phyloP scores from a whole-genome alignment of 192 early-diverging fungal species.

The Martensiomyces pterosporus region DNA sequence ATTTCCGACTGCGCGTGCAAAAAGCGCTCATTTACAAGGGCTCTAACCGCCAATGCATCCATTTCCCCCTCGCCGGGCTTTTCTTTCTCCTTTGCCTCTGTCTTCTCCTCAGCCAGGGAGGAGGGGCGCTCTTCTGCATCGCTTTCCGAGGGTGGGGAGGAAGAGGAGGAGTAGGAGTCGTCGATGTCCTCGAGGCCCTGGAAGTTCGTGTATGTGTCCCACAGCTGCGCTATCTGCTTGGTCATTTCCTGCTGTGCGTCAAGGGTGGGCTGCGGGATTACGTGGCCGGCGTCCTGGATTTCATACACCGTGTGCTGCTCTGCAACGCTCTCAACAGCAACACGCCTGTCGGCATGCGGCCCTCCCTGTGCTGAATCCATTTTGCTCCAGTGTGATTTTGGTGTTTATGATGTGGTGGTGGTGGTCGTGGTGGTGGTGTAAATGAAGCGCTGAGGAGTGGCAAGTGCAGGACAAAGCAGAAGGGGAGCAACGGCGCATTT shows the following conservation, averaged over 20 bases:
- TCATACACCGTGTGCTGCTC: constrained; percentile 19
- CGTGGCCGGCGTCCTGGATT: constrained; percentile 15
- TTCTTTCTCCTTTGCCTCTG: neutral
- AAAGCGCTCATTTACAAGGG: constrained; percentile 33
- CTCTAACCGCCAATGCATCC: constrained; percentile 36
- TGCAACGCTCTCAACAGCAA: constrained; percentile 25
- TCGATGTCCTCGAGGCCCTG: constrained; percentile 20
- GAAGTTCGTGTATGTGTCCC: constrained; percentile 36
- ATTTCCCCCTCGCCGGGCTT: constrained; percentile 1
- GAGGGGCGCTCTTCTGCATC: neutral
- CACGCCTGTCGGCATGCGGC: too few species aligned
- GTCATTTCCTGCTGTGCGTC: constrained; percentile 26
- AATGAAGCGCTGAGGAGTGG: too few species aligned
- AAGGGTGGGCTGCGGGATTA: constrained; percentile 14
- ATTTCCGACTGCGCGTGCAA: constrained; percentile 42
- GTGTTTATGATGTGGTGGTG: too few species aligned
- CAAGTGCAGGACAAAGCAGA: too few species aligned
- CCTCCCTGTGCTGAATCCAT: too few species aligned
- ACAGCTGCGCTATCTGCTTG: constrained; percentile 41
- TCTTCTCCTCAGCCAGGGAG: neutral
- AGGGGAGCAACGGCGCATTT: too few species aligned
- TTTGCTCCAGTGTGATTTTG: too few species aligned
- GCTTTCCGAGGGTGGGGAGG: neutral
- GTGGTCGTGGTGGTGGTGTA: too few species aligned
- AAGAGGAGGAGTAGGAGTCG: too few species aligned